Base-by-base conservation (phyloP, 2,329 filamentous ascomycete species). In the Colletotrichum liaoningense region DNA sequence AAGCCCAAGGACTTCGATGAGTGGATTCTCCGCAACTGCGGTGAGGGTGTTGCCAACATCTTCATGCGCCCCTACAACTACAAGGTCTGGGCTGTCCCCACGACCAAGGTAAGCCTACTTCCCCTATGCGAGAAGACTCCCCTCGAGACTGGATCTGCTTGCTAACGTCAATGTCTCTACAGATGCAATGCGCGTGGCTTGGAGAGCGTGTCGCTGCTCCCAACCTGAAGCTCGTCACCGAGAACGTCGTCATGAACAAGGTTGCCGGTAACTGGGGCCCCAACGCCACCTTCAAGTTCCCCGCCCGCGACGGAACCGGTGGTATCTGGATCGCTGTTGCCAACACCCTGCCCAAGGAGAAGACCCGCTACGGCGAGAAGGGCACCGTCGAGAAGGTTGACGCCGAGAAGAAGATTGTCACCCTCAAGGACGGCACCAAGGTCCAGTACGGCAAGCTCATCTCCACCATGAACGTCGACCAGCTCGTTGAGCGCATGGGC, bases 21-120 rank as follows among this genome's bases (percentile, higher is more conserved):
- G 88, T 98, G 95, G 95, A 98, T 98, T 81, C 84, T 98, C 79
- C 92, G 97, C 80, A 97, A 93, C 88, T 95, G 93, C 87, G 97
- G 97, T 80, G 87, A 91, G 79, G 96, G 96, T 79, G 90, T 99
- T 80, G 96, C 95, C 77, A 92, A 99, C 84, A 89, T 96, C 79
- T 99, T 99, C 91, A 99, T 99, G 97, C 91, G 97, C 80, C 97
- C 97, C 67, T 99, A 99, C 90, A 99, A 99, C 91, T 99, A 93
- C 92, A 99, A 99, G 88, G 97, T 99, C 83, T 99, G 97, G 97
- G 97, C 97, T 75, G 96, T 98, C 79, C 97, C 97, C 73, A 98
- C 96, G 69, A 98, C 93, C 78, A 97, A 97, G 92, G 95, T 97
- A 89, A 80, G 88, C 35, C 24, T 30, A 22, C 28, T n/a, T 26